phyloP scores from a whole-genome alignment of 2,329 filamentous ascomycete species.

The Furcasterigmium sp. region DNA sequence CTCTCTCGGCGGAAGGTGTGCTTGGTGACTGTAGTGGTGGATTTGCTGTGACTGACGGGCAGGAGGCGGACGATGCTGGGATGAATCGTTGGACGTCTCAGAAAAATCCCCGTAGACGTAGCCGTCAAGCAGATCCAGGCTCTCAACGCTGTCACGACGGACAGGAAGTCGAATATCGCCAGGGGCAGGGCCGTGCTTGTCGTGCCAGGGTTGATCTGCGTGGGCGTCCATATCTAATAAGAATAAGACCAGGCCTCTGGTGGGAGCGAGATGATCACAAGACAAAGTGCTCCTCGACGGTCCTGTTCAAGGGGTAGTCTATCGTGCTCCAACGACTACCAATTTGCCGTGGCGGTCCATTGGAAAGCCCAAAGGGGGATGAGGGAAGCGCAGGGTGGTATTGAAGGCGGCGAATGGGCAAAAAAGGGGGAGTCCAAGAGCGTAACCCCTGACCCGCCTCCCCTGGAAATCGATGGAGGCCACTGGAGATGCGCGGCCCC shows the following conservation, averaged over 20 bases:
- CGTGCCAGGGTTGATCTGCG: neutral
- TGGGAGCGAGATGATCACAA: neutral
- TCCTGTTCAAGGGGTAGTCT: neutral
- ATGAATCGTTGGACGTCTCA: conserved; percentile 14
- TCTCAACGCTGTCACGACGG: conserved; percentile 8
- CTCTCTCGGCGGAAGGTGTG: neutral
- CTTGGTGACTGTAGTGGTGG: neutral
- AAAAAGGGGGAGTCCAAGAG: conserved; percentile 7
- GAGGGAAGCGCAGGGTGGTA: conserved; percentile 12
- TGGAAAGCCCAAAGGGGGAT: conserved; percentile 6
- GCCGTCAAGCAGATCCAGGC: conserved; percentile 5
- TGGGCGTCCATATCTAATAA: neutral
- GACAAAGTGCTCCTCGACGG: neutral
- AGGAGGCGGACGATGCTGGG: conserved; percentile 2
- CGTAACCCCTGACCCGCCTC: conserved; percentile 1
- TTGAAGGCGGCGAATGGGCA: conserved; percentile 9
- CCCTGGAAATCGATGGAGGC: neutral
- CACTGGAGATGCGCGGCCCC: neutral
- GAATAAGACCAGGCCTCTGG: neutral
- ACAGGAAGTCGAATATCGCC: neutral
- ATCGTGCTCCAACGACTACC: neutral
- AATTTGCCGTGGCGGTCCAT: conserved; percentile 7
- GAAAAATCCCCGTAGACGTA: conserved; percentile 3
- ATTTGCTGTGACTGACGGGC: neutral
- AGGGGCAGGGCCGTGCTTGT: neutral